Evolutionary conservation across 208 protist species (phyloP).

Genomic region (Trypanosoma platydactyli): DNA sequence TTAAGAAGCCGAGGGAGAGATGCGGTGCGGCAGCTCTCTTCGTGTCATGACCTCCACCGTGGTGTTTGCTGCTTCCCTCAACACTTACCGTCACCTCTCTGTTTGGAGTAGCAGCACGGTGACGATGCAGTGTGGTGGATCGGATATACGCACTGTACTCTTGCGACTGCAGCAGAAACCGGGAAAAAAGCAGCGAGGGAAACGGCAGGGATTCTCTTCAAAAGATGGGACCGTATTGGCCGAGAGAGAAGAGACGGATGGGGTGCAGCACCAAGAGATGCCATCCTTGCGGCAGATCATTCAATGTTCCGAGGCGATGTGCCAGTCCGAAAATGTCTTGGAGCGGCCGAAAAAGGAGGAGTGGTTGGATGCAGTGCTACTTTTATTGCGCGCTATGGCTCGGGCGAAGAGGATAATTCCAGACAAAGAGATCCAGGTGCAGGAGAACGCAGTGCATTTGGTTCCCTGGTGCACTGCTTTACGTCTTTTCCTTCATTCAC

Average conservation of each 20-base stretch:
- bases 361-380: conserved; percentile 14
- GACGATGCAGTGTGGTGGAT: not conserved
- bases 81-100: not conserved
- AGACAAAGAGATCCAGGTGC: not conserved
- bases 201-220: too few relatives aligned
- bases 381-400: conserved; percentile 18
- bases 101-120: not conserved
- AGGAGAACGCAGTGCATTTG: not conserved
- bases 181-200: not conserved
- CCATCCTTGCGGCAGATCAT: conserved; percentile 9
- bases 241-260: not conserved
- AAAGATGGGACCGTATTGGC: not conserved
- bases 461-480: conserved; percentile 10
- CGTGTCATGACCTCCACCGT: not conserved
- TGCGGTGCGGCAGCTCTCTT: not conserved
- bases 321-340: not conserved
- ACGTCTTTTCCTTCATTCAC: conserved; percentile 16
- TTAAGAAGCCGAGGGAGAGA: not conserved
- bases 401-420: not conserved
- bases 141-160: not conserved
- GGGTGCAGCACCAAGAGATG: not conserved
- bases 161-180: not conserved
- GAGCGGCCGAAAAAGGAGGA: conserved; percentile 3
- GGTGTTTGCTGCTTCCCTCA: not conserved
- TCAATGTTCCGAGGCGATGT: conserved; percentile 17